Evolutionary conservation across 768 basidiomycete genomes (phyloP).

Genomic region (Saitozyma podzolica): DNA sequence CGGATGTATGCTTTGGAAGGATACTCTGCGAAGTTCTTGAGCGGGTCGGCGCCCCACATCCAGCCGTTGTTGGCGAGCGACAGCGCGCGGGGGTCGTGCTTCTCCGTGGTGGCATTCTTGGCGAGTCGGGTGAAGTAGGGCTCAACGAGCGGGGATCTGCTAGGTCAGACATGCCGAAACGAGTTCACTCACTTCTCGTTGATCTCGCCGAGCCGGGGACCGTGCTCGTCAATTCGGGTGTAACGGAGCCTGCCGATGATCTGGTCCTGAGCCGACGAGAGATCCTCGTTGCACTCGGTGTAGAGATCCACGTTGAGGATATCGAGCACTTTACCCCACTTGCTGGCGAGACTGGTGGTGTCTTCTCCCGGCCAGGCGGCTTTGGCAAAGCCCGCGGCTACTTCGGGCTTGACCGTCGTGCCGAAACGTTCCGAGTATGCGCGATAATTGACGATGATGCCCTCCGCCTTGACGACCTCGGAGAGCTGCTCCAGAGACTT

Average conservation of each 20-base stretch:
- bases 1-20: conserved; percentile 93
- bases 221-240: conserved; percentile 74
- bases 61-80: conserved; percentile 97
- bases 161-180: background rate
- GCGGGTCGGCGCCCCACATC: conserved; percentile 96
- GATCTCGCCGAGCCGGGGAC: conserved; percentile 81
- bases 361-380: conserved; percentile 60
- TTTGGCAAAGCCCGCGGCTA: conserved; percentile 73
- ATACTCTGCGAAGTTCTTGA: conserved; percentile 87
- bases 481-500: conserved; percentile 69
- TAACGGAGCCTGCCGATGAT: conserved; percentile 77
- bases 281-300: conserved; percentile 80
- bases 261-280: conserved; percentile 68
- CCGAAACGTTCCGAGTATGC: conserved; percentile 64
- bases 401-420: conserved; percentile 62
- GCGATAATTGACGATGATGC: conserved; percentile 63
- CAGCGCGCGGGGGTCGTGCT: conserved; percentile 61
- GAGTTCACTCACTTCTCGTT: conserved; percentile 60
- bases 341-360: conserved; percentile 64
- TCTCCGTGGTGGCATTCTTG: conserved; percentile 54
- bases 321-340: conserved; percentile 77
- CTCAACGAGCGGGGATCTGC: conserved; percentile 81
- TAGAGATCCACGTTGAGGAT: conserved; percentile 87
- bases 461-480: conserved; percentile 60
- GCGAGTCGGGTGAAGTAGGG: conserved; percentile 85